Conservation (phyloP, 192 early-diverging fungal genomes). For the Spinellus fusiger region DNA sequence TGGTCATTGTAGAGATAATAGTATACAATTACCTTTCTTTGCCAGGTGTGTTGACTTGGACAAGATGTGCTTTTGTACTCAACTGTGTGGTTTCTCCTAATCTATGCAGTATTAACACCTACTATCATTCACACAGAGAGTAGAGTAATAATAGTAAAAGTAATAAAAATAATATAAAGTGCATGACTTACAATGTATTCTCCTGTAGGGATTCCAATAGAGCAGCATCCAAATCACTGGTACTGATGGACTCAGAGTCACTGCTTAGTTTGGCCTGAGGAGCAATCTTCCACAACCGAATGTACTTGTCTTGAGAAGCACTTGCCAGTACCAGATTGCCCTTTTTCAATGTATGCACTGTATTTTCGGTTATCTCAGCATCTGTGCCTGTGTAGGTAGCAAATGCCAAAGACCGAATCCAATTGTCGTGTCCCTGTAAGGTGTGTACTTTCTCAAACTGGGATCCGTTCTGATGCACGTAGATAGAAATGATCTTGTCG, state of each 20-base stretch:
- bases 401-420: constrained; percentile 81
- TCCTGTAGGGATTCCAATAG: constrained; percentile 39
- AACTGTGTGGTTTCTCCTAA: constrained; percentile 56
- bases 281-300: constrained; percentile 84
- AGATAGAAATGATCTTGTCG: constrained; percentile 71
- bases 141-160: neutral
- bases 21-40: constrained; percentile 5
- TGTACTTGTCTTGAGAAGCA: constrained; percentile 87
- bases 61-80: constrained; percentile 78
- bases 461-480: constrained; percentile 28
- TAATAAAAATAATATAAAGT: neutral
- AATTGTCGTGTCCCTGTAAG: constrained; percentile 88
- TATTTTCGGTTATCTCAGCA: constrained; percentile 2
- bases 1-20: neutral
- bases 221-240: constrained; percentile 31
- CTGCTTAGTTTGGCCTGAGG: constrained; percentile 6
- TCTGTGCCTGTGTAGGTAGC: constrained; percentile 47
- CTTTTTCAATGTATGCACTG: constrained; percentile 35
- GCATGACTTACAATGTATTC: constrained; percentile 27
- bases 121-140: no score
- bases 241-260: neutral
- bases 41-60: constrained; percentile 44
- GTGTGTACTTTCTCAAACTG: constrained; percentile 60
- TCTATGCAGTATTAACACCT: no score
- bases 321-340: constrained; percentile 86